phyloP scores from a whole-genome alignment of 169 alveolate species.

The Cryptosporidium bovis region DNA sequence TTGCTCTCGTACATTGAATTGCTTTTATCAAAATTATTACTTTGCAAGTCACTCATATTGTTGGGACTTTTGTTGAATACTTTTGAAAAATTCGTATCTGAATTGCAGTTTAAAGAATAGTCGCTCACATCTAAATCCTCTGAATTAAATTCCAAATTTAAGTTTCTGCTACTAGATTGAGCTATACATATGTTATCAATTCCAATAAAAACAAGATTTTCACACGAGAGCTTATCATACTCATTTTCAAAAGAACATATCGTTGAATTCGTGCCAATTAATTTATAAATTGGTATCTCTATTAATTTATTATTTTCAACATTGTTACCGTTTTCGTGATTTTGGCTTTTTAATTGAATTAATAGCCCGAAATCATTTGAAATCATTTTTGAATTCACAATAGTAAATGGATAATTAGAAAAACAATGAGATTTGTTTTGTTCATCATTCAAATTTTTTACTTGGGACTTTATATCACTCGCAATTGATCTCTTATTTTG shows the following conservation, averaged over 20 bases:
- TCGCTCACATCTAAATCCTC: not conserved
- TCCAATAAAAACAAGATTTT: slow-evolving; percentile 53
- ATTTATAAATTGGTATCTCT: slow-evolving; percentile 52
- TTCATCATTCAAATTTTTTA: too few species aligned
- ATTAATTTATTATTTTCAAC: not conserved
- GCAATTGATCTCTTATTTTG: too few species aligned
- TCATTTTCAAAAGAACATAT: not conserved
- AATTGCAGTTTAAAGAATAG: not conserved
- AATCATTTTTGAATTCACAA: slow-evolving; percentile 9
- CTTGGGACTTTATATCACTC: too few species aligned
- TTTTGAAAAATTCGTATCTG: not conserved
- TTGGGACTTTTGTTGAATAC: too few species aligned
- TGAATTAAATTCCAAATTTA: slow-evolving; percentile 19
- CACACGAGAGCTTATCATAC: not conserved
- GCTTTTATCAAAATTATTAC: not conserved
- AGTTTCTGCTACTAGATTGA: slow-evolving; percentile 25
- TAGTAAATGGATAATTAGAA: not conserved
- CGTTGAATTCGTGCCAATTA: slow-evolving; percentile 8
- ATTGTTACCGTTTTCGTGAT: not conserved
- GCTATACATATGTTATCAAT: slow-evolving; percentile 41
- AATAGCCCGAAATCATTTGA: slow-evolving; percentile 33
- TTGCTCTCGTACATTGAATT: not conserved
- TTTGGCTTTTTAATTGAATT: slow-evolving; percentile 5
- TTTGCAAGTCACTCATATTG: not conserved
- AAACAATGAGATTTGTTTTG: too few species aligned